Percentiles rank a stretch among this genome's conserved stretches.
Evolutionary conservation across 2,329 filamentous ascomycete species (phyloP).

Genomic region (Ceratocystis lukuohia): DNA sequence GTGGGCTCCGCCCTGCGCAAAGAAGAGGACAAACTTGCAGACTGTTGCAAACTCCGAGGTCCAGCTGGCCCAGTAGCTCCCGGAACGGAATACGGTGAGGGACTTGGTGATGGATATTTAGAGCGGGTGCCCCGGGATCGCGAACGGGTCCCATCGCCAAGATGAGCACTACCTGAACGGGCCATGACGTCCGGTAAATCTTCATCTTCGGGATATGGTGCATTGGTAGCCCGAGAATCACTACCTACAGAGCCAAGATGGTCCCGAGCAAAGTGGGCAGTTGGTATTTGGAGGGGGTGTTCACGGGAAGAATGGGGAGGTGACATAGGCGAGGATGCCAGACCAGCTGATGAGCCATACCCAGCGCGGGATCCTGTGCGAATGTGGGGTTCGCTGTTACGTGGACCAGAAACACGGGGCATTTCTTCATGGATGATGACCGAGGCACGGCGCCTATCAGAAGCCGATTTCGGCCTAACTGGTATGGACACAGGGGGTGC

Average conservation of each 20-base stretch:
- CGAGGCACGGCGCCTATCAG: constrained; percentile 11
- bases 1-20: constrained; percentile 12
- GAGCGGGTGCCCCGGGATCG: constrained; percentile 12
- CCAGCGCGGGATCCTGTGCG: constrained; percentile 12
- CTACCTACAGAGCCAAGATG: not conserved
- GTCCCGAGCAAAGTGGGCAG: not conserved
- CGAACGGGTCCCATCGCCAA: constrained; percentile 15
- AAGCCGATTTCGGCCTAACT: constrained; percentile 13
- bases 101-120: constrained; percentile 12
- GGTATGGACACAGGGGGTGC: not conserved
- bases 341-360: constrained; percentile 2
- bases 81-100: constrained; percentile 5
- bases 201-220: constrained; percentile 31
- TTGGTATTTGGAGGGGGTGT: not conserved
- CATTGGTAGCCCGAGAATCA: constrained; percentile 2
- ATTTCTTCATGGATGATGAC: constrained; percentile 13
- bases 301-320: constrained; percentile 9
- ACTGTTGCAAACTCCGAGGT: constrained; percentile 22
- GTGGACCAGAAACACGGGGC: constrained; percentile 14
- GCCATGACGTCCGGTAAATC: constrained; percentile 20
- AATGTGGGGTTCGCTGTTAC: constrained; percentile 11
- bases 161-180: constrained; percentile 20
- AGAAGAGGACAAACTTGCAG: constrained; percentile 13
- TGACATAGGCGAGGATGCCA: constrained; percentile 17
- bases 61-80: constrained; percentile 19